Conservation (phyloP, 352 stramenopile species). For the Globisporangium sylvaticum region DNA sequence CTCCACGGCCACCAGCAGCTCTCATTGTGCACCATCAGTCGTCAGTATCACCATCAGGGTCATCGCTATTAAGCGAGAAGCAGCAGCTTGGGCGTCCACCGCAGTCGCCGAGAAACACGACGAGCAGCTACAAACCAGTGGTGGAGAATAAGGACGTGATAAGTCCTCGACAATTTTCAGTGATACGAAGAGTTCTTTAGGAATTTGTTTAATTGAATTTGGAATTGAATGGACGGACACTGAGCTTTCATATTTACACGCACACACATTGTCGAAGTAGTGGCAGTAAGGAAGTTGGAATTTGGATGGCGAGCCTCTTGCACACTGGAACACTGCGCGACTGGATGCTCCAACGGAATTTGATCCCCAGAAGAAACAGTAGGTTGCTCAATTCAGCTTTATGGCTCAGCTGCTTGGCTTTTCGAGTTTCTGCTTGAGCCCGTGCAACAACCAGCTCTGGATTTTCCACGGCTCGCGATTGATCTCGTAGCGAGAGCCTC, state of each 20-base stretch:
- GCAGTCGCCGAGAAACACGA: not conserved
- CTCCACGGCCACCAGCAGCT: slow-evolving; percentile 18
- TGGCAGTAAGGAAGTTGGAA: not conserved
- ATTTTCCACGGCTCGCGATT: slow-evolving; percentile 45
- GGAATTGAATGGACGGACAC: not conserved
- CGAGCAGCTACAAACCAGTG: not conserved
- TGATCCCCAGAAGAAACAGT: not conserved
- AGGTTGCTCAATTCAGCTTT: not conserved
- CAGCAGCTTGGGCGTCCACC: slow-evolving; percentile 1
- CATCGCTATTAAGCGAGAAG: slow-evolving; percentile 17
- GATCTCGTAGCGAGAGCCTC: slow-evolving; percentile 33
- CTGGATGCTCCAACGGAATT: not conserved
- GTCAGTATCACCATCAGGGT: not conserved
- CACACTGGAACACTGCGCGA: not conserved
- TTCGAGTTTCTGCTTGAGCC: slow-evolving; percentile 29
- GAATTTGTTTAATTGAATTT: not conserved
- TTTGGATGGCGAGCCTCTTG: not conserved
- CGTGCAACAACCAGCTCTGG: slow-evolving; percentile 36
- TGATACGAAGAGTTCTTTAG: not conserved
- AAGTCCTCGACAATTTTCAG: not conserved
- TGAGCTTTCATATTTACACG: not conserved
- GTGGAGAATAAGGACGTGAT: not conserved
- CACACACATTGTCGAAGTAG: not conserved
- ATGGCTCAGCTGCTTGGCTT: slow-evolving; percentile 7
- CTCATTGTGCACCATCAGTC: slow-evolving; percentile 10